These are phyloP conservation scores for Cymbidium sinense DNA, from an alignment of 106 monocot genomes.

Conservation along the genomic window DNA sequence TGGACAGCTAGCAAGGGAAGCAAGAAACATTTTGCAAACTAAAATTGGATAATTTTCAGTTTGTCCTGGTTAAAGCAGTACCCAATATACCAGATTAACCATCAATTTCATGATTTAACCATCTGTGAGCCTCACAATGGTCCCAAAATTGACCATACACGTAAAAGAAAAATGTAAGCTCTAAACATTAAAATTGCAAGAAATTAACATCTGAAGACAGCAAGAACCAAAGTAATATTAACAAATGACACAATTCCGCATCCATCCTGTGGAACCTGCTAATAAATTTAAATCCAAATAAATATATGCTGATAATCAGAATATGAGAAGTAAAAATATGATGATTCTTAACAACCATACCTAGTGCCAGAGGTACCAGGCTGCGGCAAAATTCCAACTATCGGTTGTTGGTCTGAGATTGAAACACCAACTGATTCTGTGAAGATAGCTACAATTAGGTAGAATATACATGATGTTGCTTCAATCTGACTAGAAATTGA, in stretches of 20 bases:
- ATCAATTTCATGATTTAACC: background rate
- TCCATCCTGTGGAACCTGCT: background rate
- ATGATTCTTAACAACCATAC: slow-evolving; percentile 21
- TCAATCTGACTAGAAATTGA: background rate
- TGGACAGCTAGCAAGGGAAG: background rate
- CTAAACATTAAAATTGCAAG: no score
- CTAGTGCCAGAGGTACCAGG: slow-evolving; percentile 71
- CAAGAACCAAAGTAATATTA: background rate
- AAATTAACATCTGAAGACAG: background rate
- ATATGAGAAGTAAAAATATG: slow-evolving; percentile 4
- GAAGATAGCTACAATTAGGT: background rate
- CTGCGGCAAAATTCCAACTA: slow-evolving; percentile 89
- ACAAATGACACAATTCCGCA: background rate
- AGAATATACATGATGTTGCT: background rate
- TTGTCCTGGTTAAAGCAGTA: background rate
- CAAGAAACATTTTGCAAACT: background rate
- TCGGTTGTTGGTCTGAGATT: slow-evolving; percentile 37
- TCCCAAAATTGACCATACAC: background rate
- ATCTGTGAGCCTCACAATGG: background rate
- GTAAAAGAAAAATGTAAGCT: background rate
- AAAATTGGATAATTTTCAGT: background rate
- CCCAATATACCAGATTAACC: background rate
- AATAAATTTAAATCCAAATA: background rate
- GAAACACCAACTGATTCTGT: slow-evolving; percentile 72
- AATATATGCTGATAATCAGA: background rate